Base-by-base conservation (phyloP, 345 rosid genomes). In the Eutrema heterophyllum region DNA sequence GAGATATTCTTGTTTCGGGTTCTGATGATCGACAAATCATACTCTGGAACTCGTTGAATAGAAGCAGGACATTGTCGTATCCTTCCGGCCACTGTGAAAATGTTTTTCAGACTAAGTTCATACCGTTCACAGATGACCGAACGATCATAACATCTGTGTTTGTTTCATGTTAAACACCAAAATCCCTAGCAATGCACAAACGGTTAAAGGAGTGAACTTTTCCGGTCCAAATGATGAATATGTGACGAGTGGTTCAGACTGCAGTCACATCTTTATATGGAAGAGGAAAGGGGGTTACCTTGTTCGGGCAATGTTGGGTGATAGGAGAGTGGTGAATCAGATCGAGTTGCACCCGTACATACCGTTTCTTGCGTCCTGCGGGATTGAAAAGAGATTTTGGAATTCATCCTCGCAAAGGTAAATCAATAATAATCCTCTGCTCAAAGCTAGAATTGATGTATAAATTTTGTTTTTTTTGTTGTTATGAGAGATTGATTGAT, bases 341-440 rank as follows among this genome's bases (percentile, higher is more conserved):
- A 74, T 87, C 1, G 88, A 81, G 80, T 83, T 86, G 45, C 88
- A 84, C 80, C 89, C 89, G 0, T 46, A 72, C 64, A 26, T 80
- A n/a, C n/a, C n/a, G n/a, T n/a, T n/a, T n/a, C n/a, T n/a, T n/a
- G n/a, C n/a, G n/a, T n/a, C n/a, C n/a, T n/a, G n/a, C n/a, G n/a
- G n/a, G n/a, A n/a, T n/a, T n/a, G 85, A 68, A 70, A 68, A 62
- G 96, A 94, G 79, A 78, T 85, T 72, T 85, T 91, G 79, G 98
- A 94, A 69, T 73, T 86, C 78, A 86, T 89, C 78, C 88, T 89
- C 59, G 39, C 88, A 0, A 88, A 89, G 95, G 98, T 94, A 76
- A 14, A 9, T 16, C 62, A 53, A 5, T 61, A 4, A 14, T 5
- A 71, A 51, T 9, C 9, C 32, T 65, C 4, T 56, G 2, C n/a